These are phyloP conservation scores for Aspergillus diversus DNA, from an alignment of 495 filamentous ascomycete species.

Conservation along the genomic window DNA sequence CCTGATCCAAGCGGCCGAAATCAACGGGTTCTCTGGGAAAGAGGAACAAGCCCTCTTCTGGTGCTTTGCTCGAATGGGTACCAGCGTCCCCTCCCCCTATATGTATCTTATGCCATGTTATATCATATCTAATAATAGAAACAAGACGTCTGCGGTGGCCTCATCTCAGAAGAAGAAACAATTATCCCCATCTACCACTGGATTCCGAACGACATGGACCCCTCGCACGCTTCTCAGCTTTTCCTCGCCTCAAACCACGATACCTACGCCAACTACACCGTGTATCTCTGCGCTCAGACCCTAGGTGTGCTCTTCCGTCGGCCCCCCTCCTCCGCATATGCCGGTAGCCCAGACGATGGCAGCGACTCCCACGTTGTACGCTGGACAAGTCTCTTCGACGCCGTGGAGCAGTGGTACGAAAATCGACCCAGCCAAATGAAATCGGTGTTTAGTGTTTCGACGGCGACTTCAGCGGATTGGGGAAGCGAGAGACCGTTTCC, in stretches of 20 bases:
- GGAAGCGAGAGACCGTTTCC: conserved; percentile 33
- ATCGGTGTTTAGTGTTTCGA: conserved; percentile 31
- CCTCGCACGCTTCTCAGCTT: conserved; percentile 29
- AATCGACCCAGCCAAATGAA: conserved; percentile 46
- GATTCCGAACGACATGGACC: conserved; percentile 36
- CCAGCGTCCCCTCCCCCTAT: background rate
- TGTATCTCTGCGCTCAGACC: conserved; percentile 45
- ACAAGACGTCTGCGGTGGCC: conserved; percentile 45
- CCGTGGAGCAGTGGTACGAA: conserved; percentile 44
- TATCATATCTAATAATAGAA: background rate
- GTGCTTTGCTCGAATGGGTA: conserved; percentile 54
- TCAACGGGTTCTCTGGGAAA: conserved; percentile 45
- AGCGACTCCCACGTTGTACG: conserved; percentile 29
- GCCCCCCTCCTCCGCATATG: conserved; percentile 28
- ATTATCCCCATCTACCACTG: conserved; percentile 37
- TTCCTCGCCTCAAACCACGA: conserved; percentile 38
- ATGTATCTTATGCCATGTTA: too few species aligned
- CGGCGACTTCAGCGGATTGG: conserved; percentile 17
- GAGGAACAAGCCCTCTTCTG: conserved; percentile 50
- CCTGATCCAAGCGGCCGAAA: conserved; percentile 42
- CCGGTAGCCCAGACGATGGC: conserved; percentile 25
- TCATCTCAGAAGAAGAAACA: conserved; percentile 47
- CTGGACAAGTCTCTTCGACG: conserved; percentile 40
- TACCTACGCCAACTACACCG: conserved; percentile 47
- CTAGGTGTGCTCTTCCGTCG: conserved; percentile 39